These are phyloP conservation scores for Umbelopsis ramanniana DNA, from an alignment of 192 early-diverging fungal species.

Conservation along the genomic window DNA sequence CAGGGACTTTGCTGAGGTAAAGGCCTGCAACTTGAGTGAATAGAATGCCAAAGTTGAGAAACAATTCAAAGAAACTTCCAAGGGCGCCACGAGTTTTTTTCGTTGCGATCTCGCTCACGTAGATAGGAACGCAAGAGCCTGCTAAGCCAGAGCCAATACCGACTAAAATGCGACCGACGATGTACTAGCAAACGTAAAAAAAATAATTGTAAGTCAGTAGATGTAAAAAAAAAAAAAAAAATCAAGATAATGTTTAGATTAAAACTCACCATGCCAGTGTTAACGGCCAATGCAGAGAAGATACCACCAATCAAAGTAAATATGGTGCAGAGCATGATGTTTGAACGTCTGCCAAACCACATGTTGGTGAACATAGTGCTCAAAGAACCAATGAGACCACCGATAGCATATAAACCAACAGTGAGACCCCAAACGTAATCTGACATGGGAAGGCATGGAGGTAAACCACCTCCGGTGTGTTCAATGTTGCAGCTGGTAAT, in stretches of 20 bases:
- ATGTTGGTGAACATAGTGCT: constrained; percentile 45
- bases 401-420: constrained; percentile 48
- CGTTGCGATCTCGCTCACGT: constrained; percentile 79
- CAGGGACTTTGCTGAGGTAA: constrained; percentile 56
- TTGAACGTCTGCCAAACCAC: constrained; percentile 48
- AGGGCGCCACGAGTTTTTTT: constrained; percentile 66
- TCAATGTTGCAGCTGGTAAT: constrained; percentile 18
- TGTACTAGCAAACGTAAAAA: constrained; percentile 18
- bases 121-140: constrained; percentile 57
- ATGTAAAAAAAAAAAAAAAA: neutral
- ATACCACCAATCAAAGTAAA: constrained; percentile 66
- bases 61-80: constrained; percentile 74
- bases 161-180: constrained; percentile 70
- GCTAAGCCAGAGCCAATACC: constrained; percentile 75
- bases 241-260: constrained; percentile 6
- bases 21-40: constrained; percentile 68
- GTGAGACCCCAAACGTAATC: constrained; percentile 40
- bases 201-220: neutral
- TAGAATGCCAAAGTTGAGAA: constrained; percentile 75
- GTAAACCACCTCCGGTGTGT: neutral
- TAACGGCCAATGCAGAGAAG: constrained; percentile 62
- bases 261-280: constrained; percentile 55
- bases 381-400: constrained; percentile 55
- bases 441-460: constrained; percentile 31
- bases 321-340: constrained; percentile 68